Evolutionary conservation across 345 rosid genomes (phyloP), one percentile per base, ranked within the genome.

Genomic region (Citrus glauca): DNA sequence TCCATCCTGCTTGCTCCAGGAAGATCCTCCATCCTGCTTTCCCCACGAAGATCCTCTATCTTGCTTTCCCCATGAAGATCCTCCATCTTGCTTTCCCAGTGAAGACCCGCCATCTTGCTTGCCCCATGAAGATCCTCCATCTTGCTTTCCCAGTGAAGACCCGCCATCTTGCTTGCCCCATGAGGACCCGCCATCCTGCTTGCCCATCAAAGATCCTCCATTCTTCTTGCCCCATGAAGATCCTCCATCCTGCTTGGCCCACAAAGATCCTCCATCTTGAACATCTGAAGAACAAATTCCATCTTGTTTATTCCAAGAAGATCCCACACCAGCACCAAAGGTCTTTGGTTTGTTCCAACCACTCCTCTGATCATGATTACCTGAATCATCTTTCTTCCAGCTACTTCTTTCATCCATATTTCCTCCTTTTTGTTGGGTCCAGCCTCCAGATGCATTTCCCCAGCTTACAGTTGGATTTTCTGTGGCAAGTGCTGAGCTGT

Each of bases 331-430:
- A 30, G 64, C 71, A 69, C 70, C 69, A 33, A 22, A 62, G 71
- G 48, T 32, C 78, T 74, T 62, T 53, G 73, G 40, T 42, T 88
- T 83, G 33, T 77, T 80, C 87, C 83, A 67, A 32, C 42, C 32
- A 60, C 27, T 76, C 11, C 35, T 38, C 66, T 61, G 76, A 75
- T 27, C 73, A 25, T 56, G 72, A 20, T 22, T 55, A 22, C 38
- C 24, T 22, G 77, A 76, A 32, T 66, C 48, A 32, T 56, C 79
- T 75, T 78, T 69, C 20, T 16, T 75, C 85, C 81, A 73, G 78
- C 63, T 78, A 40, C 73, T 68, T 37, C 28, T 72, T 50, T 77
- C 73, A 64, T 77, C 77, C 59, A 66, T 27, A 33, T 25, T 71
- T 61, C 25, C 67, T 62, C 77, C 72, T 57, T 77, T 77, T 38